These are phyloP conservation scores for Aureobasidium namibiae DNA, from an alignment of 2,329 filamentous ascomycete species.

Conservation along the genomic window DNA sequence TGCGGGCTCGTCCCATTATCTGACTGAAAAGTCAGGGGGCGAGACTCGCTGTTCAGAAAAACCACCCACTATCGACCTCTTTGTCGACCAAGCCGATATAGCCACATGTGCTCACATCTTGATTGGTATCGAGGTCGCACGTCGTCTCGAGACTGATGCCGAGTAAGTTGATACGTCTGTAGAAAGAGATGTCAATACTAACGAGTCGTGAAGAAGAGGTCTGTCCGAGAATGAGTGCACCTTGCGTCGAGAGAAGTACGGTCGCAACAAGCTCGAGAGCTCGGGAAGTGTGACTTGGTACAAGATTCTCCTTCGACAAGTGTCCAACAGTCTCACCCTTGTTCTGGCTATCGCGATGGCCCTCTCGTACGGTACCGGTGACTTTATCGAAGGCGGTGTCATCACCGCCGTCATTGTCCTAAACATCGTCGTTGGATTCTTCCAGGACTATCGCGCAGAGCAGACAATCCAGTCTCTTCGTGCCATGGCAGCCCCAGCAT, in stretches of 20 bases:
- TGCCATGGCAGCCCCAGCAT: conserved; percentile 48
- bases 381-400: conserved; percentile 54
- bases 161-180: conserved; percentile 14
- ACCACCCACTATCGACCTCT: conserved; percentile 10
- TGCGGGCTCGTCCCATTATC: conserved; percentile 22
- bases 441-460: conserved; percentile 52
- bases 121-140: conserved; percentile 16
- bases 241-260: conserved; percentile 16
- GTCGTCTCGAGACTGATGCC: conserved; percentile 16
- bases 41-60: conserved; percentile 20
- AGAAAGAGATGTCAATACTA: neutral
- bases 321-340: conserved; percentile 31
- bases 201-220: neutral
- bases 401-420: conserved; percentile 49
- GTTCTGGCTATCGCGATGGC: conserved; percentile 50
- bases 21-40: conserved; percentile 20
- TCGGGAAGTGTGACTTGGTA: conserved; percentile 24
- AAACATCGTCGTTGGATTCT: conserved; percentile 53
- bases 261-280: conserved; percentile 23
- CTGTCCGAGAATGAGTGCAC: conserved; percentile 18
- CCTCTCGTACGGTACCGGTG: conserved; percentile 49
- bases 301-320: conserved; percentile 28
- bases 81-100: conserved; percentile 11
- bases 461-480: conserved; percentile 51
- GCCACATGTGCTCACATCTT: conserved; percentile 19